Percentiles rank a stretch among this genome's conserved stretches.
phyloP scores from a whole-genome alignment of 2,329 filamentous ascomycete genomes.

The Mollisia scopiformis region DNA sequence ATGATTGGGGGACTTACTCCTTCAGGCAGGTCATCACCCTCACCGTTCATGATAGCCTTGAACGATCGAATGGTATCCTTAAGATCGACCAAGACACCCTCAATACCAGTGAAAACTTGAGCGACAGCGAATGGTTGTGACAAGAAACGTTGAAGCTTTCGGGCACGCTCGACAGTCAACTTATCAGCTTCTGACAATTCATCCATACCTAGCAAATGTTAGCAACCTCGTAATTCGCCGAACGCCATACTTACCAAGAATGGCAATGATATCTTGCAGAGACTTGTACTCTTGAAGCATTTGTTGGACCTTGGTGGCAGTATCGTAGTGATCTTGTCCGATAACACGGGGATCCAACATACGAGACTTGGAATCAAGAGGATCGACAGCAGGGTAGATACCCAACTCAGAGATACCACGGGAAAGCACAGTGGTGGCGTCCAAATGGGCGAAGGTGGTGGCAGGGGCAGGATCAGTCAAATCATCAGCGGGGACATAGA shows the following conservation, averaged over 20 bases:
- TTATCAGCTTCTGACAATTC: conserved; percentile 99
- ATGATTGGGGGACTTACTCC: conserved; percentile 54
- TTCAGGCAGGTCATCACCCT: conserved; percentile 86
- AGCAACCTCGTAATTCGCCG: not conserved
- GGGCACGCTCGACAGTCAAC: conserved; percentile 99
- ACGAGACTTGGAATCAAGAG: conserved; percentile 98
- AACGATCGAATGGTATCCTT: conserved; percentile 98
- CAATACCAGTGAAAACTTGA: conserved; percentile 76
- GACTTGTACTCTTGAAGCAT: conserved; percentile 99
- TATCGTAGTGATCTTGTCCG: conserved; percentile 96
- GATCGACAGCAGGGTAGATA: conserved; percentile 99
- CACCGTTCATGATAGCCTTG: conserved; percentile 84
- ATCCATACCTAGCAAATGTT: conserved; percentile 69
- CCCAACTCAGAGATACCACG: conserved; percentile 99
- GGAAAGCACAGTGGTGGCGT: conserved; percentile 99
- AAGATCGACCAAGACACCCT: conserved; percentile 95
- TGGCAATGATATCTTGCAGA: conserved; percentile 99
- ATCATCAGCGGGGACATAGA: conserved; percentile 99
- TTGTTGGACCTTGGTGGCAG: conserved; percentile 93
- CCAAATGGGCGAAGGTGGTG: conserved; percentile 99
- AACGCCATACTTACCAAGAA: conserved; percentile 61
- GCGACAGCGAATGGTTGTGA: conserved; percentile 95
- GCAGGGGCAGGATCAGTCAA: conserved; percentile 99
- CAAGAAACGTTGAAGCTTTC: conserved; percentile 99
- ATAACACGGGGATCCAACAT: conserved; percentile 99